These are phyloP conservation scores for Ceriops tagal DNA, from an alignment of 345 rosid genomes.

Conservation along the genomic window DNA sequence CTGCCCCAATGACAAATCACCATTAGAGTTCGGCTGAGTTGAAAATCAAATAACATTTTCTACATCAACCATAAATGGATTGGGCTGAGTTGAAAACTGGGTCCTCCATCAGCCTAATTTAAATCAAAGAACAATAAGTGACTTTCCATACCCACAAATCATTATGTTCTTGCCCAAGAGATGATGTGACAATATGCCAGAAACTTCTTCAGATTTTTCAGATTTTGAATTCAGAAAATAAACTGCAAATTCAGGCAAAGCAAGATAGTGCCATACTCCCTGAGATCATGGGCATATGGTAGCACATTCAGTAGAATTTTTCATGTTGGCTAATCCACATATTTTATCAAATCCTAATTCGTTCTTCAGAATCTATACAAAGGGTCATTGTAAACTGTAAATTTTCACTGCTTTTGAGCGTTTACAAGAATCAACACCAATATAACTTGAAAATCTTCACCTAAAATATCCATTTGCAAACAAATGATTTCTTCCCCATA, in stretches of 20 bases:
- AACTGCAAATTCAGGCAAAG: background rate
- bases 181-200: background rate
- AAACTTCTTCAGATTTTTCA: background rate
- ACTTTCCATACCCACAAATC: background rate
- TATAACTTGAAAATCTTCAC: background rate
- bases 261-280: background rate
- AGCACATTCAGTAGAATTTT: conserved; percentile 6
- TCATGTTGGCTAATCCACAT: background rate
- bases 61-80: background rate
- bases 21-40: background rate
- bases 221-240: no score
- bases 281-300: background rate
- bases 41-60: background rate
- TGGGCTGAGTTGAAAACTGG: background rate
- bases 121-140: background rate
- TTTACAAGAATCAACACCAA: background rate
- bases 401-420: background rate
- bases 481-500: background rate
- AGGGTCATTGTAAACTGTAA: background rate
- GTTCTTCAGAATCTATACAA: background rate
- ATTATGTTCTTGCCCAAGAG: background rate
- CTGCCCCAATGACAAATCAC: background rate
- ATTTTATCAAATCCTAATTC: background rate
- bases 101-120: background rate
- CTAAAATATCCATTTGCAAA: background rate